phyloP scores from a whole-genome alignment of 768 basidiomycete species.

The Kwoniella mangroviensis region DNA sequence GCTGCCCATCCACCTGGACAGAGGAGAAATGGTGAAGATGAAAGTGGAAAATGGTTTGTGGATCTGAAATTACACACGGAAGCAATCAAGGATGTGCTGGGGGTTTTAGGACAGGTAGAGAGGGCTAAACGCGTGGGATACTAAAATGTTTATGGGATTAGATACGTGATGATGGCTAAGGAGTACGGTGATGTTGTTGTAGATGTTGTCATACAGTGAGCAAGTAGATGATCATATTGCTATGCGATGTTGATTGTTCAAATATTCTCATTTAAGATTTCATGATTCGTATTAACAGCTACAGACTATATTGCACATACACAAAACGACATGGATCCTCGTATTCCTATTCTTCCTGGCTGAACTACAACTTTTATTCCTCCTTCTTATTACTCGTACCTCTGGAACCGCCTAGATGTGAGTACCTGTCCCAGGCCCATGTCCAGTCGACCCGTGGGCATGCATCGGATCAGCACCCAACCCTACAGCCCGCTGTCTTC shows the following conservation, averaged over 20 bases:
- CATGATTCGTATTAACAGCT: background rate
- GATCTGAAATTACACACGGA: slow-evolving; percentile 29
- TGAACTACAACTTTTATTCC: background rate
- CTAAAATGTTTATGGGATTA: background rate
- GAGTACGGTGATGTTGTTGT: background rate
- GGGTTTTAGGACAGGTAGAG: slow-evolving; percentile 22
- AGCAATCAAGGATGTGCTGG: slow-evolving; percentile 29
- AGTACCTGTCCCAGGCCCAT: background rate
- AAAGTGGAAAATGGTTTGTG: slow-evolving; percentile 22
- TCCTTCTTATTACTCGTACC: too few species aligned
- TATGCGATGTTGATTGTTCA: too few species aligned
- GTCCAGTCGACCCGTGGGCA: slow-evolving; percentile 25
- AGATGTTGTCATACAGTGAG: background rate
- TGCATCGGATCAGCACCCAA: slow-evolving; percentile 38
- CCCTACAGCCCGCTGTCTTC: slow-evolving; percentile 36
- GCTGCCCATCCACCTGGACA: background rate
- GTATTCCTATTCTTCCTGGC: too few species aligned
- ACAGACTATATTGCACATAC: background rate
- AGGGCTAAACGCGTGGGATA: slow-evolving; percentile 19
- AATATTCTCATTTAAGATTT: background rate
- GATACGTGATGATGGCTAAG: background rate
- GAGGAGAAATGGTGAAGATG: background rate
- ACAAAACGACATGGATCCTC: too few species aligned
- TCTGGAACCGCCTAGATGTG: background rate
- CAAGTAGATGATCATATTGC: too few species aligned